A percentile compares a stretch with the other conserved stretches of the same genome.
Evolutionary conservation across 2,329 filamentous ascomycete genomes (phyloP).

Genomic region (Penicillium verrucosum): DNA sequence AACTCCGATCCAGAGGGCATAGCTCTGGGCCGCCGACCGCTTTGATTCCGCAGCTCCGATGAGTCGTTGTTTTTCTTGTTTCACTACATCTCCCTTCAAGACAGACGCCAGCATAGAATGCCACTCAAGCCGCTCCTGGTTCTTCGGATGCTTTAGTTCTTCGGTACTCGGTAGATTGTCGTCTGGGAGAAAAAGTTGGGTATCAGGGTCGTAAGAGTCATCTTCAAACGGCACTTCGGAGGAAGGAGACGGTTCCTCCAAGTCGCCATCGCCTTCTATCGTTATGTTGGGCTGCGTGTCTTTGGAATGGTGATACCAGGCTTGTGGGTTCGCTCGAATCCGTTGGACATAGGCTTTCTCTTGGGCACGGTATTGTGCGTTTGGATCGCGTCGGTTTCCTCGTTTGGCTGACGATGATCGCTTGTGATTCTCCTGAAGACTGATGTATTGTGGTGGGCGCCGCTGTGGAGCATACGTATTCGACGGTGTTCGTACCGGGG

Average conservation of each 20-base stretch:
- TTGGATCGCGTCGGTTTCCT: conserved; percentile 58
- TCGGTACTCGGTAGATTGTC: conserved; percentile 84
- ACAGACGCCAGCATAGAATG: conserved; percentile 97
- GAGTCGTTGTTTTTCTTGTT: conserved; percentile 94
- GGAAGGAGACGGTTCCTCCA: conserved; percentile 85
- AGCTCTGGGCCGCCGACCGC: conserved; percentile 63
- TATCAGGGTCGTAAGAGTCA: conserved; percentile 86
- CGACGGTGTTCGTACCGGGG: conserved; percentile 69
- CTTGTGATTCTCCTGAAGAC: conserved; percentile 48
- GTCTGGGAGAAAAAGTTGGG: conserved; percentile 87
- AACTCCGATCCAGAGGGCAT: conserved; percentile 83
- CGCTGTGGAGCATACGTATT: conserved; percentile 69
- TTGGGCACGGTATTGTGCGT: conserved; percentile 74
- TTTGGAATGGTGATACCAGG: conserved; percentile 61
- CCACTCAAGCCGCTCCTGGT: conserved; percentile 91
- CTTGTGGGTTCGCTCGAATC: conserved; percentile 73
- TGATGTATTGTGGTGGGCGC: conserved; percentile 53
- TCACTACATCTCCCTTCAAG: conserved; percentile 91
- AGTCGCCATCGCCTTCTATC: conserved; percentile 73
- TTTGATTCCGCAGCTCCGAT: conserved; percentile 77
- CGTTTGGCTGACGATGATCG: conserved; percentile 58
- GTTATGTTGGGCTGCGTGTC: conserved; percentile 68
- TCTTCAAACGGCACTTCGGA: conserved; percentile 78
- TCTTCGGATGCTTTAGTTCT: conserved; percentile 82
- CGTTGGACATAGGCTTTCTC: conserved; percentile 94